These are phyloP conservation scores for Erigeron philadelphicus DNA, from an alignment of 140 eudicot genomes.

Conservation along the genomic window DNA sequence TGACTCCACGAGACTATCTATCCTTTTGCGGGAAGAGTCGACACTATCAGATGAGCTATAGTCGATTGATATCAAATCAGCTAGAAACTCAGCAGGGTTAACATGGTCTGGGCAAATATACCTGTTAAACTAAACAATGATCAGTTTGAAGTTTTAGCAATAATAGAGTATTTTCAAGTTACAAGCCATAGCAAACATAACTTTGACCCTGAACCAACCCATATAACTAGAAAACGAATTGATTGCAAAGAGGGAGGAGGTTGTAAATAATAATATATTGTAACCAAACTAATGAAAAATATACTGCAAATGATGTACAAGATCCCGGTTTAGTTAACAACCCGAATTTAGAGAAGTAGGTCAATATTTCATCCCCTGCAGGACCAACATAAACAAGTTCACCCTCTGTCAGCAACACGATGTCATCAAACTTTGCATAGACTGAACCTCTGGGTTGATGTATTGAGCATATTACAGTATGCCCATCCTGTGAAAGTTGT, in stretches of 20 bases:
- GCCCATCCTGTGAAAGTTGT: constrained; percentile 94
- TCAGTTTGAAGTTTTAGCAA: constrained; percentile 24
- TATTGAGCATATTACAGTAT: constrained; percentile 96
- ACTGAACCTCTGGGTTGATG: constrained; percentile 99
- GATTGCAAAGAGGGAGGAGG: too few relatives aligned
- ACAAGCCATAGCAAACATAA: background rate
- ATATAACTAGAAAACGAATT: too few relatives aligned
- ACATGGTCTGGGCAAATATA: constrained; percentile 83
- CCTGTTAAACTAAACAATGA: constrained; percentile 44
- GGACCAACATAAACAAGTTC: constrained; percentile 91
- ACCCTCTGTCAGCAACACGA: constrained; percentile 81
- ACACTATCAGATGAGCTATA: constrained; percentile 89
- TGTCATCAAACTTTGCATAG: constrained; percentile 89
- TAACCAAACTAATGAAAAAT: too few relatives aligned
- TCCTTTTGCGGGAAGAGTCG: constrained; percentile 66
- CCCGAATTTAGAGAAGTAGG: constrained; percentile 86
- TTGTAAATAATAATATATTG: too few relatives aligned
- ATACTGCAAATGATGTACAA: constrained; percentile 6
- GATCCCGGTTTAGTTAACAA: constrained; percentile 31
- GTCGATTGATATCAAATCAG: constrained; percentile 94
- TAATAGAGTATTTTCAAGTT: background rate
- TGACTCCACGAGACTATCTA: constrained; percentile 80
- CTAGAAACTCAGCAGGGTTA: constrained; percentile 94
- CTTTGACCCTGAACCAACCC: too few relatives aligned
- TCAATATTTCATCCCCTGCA: constrained; percentile 63